A percentile compares a stretch with the other conserved stretches of the same genome.
phyloP scores from a whole-genome alignment of 2,329 filamentous ascomycete species.

The Rugonectria rugulosa region DNA sequence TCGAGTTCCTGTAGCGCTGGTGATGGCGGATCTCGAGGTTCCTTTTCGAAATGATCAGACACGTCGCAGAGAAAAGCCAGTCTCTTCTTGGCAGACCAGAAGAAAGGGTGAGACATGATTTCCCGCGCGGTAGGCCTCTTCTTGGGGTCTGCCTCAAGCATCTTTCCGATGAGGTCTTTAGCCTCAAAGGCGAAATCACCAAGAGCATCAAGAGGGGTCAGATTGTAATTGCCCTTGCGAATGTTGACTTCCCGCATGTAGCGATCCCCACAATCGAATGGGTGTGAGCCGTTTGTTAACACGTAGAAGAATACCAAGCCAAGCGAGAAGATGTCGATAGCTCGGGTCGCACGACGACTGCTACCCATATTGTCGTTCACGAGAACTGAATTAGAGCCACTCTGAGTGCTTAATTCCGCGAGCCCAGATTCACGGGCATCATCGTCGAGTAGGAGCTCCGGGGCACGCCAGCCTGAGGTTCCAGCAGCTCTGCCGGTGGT shows the following conservation, averaged over 20 bases:
- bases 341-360: constrained; percentile 82
- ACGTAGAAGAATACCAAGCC: constrained; percentile 99
- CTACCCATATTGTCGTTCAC: constrained; percentile 66
- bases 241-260: constrained; percentile 99
- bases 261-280: constrained; percentile 91
- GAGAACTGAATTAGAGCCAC: constrained; percentile 66
- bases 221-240: constrained; percentile 82
- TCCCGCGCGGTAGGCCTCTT: constrained; percentile 74
- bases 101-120: constrained; percentile 93
- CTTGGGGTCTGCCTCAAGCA: constrained; percentile 69
- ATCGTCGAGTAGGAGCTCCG: constrained; percentile 87
- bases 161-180: constrained; percentile 82
- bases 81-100: constrained; percentile 90
- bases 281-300: constrained; percentile 89
- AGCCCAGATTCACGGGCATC: constrained; percentile 63
- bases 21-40: constrained; percentile 83
- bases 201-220: constrained; percentile 74
- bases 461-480: constrained; percentile 95
- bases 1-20: constrained; percentile 68
- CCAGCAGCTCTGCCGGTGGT: constrained; percentile 93
- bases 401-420: constrained; percentile 64
- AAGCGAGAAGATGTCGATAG: constrained; percentile 97
- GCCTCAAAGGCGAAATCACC: constrained; percentile 89
- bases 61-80: constrained; percentile 95
- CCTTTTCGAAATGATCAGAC: constrained; percentile 95